These are phyloP conservation scores for Metschnikowia picachoensis DNA, from an alignment of 805 yeast genomes.

Conservation along the genomic window DNA sequence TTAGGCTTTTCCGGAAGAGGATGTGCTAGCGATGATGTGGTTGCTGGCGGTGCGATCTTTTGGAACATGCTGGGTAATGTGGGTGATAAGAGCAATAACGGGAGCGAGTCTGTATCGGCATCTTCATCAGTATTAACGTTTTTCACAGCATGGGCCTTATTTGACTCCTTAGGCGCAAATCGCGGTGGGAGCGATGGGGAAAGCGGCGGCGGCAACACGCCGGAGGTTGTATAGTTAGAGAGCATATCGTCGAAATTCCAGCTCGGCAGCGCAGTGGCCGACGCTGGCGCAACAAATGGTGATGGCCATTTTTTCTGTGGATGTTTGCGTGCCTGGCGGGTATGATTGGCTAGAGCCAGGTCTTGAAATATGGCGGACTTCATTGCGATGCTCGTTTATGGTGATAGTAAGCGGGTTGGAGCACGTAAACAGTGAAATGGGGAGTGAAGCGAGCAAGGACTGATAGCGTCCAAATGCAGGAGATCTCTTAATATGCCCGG, in stretches of 20 bases:
- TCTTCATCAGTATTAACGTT: conserved; percentile 9
- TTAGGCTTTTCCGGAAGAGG: conserved; percentile 19
- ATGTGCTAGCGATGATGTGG: conserved; percentile 6
- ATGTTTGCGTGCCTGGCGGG: conserved; percentile 11
- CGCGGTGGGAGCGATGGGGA: conserved; percentile 38
- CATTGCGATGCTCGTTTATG: conserved; percentile 5
- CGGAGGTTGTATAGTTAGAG: conserved; percentile 28
- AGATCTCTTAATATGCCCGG: no score
- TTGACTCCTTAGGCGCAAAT: conserved; percentile 3
- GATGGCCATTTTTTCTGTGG: conserved; percentile 10
- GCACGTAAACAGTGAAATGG: background rate
- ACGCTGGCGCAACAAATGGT: conserved; percentile 8
- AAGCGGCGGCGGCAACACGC: conserved; percentile 34
- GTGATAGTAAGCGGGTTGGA: no score
- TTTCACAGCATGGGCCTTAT: background rate
- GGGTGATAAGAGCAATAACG: conserved; percentile 31
- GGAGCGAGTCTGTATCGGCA: conserved; percentile 25
- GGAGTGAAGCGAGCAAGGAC: no score
- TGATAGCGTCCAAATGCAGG: no score
- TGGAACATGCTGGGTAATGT: conserved; percentile 29
- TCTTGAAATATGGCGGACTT: conserved; percentile 20
- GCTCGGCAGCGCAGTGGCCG: conserved; percentile 6
- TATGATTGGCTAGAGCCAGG: conserved; percentile 6
- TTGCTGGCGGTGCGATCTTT: background rate
- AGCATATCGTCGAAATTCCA: conserved; percentile 43